Percentiles rank a stretch among this genome's conserved stretches.
Evolutionary conservation across 2,329 filamentous ascomycete species (phyloP).

Genomic region (Diaporthe citri): DNA sequence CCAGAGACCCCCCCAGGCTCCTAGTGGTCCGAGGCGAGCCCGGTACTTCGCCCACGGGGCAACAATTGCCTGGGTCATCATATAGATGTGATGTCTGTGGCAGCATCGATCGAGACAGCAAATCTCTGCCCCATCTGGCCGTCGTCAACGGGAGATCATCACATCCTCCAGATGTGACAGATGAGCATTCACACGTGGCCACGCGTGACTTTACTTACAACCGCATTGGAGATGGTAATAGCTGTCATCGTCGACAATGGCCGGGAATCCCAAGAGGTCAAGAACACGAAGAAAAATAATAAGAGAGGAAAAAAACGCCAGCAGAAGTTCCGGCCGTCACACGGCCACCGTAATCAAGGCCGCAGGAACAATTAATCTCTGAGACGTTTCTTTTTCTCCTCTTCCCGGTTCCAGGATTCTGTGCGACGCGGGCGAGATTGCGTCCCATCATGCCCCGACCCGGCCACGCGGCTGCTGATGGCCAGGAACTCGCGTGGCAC

Average conservation of each 20-base stretch:
- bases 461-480: neutral
- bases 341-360: neutral
- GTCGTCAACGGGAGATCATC: neutral
- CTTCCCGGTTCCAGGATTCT: neutral
- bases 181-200: neutral
- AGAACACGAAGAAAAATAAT: neutral
- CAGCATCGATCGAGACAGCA: neutral
- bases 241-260: no score
- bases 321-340: neutral
- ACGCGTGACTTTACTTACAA: neutral
- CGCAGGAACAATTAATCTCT: neutral
- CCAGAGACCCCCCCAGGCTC: constrained; percentile 7
- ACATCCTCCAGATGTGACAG: neutral
- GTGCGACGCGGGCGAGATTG: constrained; percentile 10
- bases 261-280: neutral
- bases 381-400: neutral
- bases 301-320: neutral
- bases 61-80: neutral
- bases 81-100: neutral
- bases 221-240: neutral
- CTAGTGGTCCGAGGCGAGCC: neutral
- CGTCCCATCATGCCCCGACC: neutral
- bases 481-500: neutral
- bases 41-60: neutral
- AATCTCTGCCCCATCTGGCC: neutral